Evolutionary conservation across 306 rosid species (phyloP), one percentile per base, ranked within the genome.

Genomic region (Quillaja saponaria): DNA sequence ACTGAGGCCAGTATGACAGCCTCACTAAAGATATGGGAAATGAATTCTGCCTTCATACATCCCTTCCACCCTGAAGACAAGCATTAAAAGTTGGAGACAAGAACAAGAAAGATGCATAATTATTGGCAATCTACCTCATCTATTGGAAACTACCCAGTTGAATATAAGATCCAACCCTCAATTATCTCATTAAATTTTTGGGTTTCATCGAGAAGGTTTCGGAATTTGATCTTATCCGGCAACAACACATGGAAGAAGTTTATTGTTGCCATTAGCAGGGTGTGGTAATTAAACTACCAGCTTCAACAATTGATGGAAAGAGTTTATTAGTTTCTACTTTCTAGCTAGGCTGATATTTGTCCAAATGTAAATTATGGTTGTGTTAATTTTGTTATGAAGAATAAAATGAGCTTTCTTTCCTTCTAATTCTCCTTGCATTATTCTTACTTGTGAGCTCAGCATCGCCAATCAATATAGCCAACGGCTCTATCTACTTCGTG

Each of bases 31-130:
- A 31, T 88, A 66, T 92, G 98, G 98, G 90, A 92, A 72, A 81
- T 92, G 96, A 88, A 92, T 68, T 85, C 98, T 67, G 98, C 98
- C 3, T 92, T 88, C 61, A 86, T 92, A 21, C 96, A 61, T 9
- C 98, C 98, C 60, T 88, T 34, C 49, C 79, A 61, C 20, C 72
- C 81, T 11, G 54, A 66, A 15, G 58, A 61, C 13, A 49, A 48
- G 57, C 66, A 15, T 9, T 75, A 14, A 42, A 6, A 39, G 8
- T 8, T 0, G 17, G 10, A 19, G 0, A 28, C 0, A 46, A 31
- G 20, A 20, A 25, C 19, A 1, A 0, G 16, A 38, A 42, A 18
- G 58, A 34, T 6, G 25, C 17, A 33, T 63, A 34, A 8, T 28
- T 12, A n/a, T 9, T 38, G 20, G 15, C 49, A 21, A 39, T 49